A percentile compares a stretch with the other conserved stretches of the same genome.
Conservation (phyloP, 2,329 filamentous ascomycete genomes). For the Periglandula ipomoeae region DNA sequence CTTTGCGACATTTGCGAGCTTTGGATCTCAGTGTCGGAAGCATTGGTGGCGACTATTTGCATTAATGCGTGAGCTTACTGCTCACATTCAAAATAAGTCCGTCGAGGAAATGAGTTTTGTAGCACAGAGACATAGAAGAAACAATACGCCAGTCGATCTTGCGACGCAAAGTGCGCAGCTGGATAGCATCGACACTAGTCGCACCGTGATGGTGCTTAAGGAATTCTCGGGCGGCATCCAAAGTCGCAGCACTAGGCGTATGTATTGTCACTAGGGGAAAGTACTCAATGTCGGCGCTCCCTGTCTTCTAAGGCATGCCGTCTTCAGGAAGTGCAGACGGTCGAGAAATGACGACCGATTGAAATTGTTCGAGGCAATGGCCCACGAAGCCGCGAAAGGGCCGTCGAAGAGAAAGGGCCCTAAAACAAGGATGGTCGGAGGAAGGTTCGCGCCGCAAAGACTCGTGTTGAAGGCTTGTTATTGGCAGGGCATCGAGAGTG, state of each 20-base stretch:
- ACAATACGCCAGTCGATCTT: constrained; percentile 51
- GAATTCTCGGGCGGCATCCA: constrained; percentile 35
- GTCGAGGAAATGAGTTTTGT: constrained; percentile 53
- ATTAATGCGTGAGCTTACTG: neutral
- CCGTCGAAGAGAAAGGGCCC: no score
- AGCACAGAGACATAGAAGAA: constrained; percentile 51
- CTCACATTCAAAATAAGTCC: constrained; percentile 53
- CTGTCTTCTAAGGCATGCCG: neutral
- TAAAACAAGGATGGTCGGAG: no score
- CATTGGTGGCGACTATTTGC: neutral
- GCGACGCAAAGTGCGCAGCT: constrained; percentile 37
- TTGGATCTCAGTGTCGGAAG: neutral
- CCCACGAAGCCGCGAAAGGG: no score
- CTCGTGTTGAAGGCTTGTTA: no score
- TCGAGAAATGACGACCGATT: neutral
- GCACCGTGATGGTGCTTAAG: constrained; percentile 31
- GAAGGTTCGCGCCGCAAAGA: no score
- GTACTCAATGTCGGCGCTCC: neutral
- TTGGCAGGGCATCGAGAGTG: no score
- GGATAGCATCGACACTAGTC: constrained; percentile 21
- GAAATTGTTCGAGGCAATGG: no score
- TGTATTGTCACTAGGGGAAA: neutral
- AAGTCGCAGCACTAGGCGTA: neutral
- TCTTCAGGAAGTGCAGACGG: neutral
- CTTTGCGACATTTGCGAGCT: neutral